These are phyloP conservation scores for Theobroma cacao DNA, from an alignment of 345 rosid genomes.

Conservation along the genomic window DNA sequence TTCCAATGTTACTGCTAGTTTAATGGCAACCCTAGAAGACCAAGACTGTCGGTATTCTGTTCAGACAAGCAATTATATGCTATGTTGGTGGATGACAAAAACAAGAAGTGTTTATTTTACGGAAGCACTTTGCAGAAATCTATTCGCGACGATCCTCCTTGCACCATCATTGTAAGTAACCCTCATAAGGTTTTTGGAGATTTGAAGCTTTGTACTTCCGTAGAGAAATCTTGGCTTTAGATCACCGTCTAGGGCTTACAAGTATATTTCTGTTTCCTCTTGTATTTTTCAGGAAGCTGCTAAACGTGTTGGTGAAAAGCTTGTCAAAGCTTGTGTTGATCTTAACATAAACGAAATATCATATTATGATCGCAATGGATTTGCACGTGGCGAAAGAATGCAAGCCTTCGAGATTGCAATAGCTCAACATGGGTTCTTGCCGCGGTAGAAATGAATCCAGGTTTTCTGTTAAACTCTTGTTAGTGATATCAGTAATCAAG, in stretches of 20 bases:
- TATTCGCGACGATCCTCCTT: slow-evolving; percentile 52
- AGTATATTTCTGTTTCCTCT: neutral
- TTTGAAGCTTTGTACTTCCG: neutral
- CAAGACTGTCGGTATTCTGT: slow-evolving; percentile 90
- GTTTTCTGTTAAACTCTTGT: neutral
- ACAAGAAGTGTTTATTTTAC: slow-evolving; percentile 72
- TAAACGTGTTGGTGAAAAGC: slow-evolving; percentile 75
- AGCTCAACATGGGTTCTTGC: slow-evolving; percentile 66
- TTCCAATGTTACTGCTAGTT: slow-evolving; percentile 34
- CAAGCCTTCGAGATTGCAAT: slow-evolving; percentile 78
- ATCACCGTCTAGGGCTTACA: neutral
- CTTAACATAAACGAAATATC: slow-evolving; percentile 70
- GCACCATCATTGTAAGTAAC: slow-evolving; percentile 62
- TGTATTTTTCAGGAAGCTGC: slow-evolving; percentile 72
- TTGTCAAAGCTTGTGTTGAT: slow-evolving; percentile 59
- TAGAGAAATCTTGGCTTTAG: neutral
- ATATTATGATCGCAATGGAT: slow-evolving; percentile 80
- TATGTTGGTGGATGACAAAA: slow-evolving; percentile 81
- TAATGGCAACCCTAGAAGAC: slow-evolving; percentile 62
- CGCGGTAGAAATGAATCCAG: slow-evolving; percentile 29
- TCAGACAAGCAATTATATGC: slow-evolving; percentile 85
- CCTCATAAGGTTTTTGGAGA: neutral
- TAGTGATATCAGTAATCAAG: neutral
- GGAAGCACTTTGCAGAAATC: slow-evolving; percentile 90
- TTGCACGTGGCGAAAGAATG: slow-evolving; percentile 69